phyloP scores from a whole-genome alignment of 1,284 basidiomycete species.

The Phylloporus gajari region DNA sequence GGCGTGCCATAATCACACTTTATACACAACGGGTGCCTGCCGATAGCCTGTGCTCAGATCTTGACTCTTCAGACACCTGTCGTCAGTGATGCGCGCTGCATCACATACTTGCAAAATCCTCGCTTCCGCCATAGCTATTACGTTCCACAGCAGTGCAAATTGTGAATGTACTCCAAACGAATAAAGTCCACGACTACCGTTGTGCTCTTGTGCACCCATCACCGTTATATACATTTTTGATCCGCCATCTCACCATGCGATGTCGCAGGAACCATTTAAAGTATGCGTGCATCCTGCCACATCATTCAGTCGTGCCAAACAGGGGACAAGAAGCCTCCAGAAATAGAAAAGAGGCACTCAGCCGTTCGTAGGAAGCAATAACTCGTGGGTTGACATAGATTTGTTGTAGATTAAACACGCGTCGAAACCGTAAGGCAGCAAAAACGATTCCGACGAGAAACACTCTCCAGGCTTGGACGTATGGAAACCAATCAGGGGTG shows the following conservation, averaged over 20 bases:
- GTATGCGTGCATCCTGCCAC: constrained; percentile 43
- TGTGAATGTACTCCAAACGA: too few species aligned
- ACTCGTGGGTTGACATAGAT: constrained; percentile 37
- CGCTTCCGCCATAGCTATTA: too few species aligned
- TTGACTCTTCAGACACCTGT: too few species aligned
- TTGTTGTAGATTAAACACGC: constrained; percentile 52
- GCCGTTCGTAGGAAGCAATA: constrained; percentile 32
- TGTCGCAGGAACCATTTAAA: constrained; percentile 58
- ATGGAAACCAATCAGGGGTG: constrained; percentile 57
- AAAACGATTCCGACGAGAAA: constrained; percentile 64
- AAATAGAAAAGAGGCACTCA: constrained; percentile 17
- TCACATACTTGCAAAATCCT: too few species aligned
- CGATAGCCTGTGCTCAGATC: too few species aligned
- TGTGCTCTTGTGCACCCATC: constrained; percentile 50
- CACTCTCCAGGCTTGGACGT: constrained; percentile 54
- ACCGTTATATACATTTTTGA: constrained; percentile 50
- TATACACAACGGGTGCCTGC: not conserved
- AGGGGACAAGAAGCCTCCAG: not conserved
- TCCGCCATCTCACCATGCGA: constrained; percentile 58
- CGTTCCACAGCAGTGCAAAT: too few species aligned
- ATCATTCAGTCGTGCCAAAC: not conserved
- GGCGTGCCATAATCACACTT: not conserved
- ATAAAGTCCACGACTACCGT: constrained; percentile 55
- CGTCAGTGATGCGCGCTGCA: too few species aligned
- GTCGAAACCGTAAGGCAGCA: constrained; percentile 66